Conservation (phyloP, 2,329 filamentous ascomycete genomes). For the Tolypocladium ovalisporum region DNA sequence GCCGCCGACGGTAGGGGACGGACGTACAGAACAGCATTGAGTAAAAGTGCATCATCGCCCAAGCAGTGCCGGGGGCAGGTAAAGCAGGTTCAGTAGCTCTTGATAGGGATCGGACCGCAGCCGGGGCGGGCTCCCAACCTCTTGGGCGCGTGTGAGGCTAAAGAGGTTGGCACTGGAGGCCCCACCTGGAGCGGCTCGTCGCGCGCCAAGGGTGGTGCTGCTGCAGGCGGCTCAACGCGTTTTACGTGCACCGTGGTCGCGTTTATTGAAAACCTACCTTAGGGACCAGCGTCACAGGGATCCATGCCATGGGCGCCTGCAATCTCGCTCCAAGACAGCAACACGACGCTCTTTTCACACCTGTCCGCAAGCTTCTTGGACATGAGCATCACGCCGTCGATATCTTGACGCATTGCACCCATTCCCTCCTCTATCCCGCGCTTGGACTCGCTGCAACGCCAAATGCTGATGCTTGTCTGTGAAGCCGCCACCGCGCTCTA, state of each 20-base stretch:
- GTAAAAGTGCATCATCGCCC: too few species aligned
- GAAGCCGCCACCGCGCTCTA: conserved; percentile 18
- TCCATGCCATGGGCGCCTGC: neutral
- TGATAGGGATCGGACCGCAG: too few species aligned
- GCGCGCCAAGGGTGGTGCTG: neutral
- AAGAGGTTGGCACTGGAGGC: neutral
- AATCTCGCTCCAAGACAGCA: neutral
- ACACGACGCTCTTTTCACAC: neutral
- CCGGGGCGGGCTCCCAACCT: neutral
- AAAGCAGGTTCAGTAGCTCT: neutral
- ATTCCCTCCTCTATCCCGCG: neutral
- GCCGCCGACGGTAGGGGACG: neutral
- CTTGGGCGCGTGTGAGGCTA: neutral
- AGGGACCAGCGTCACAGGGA: neutral
- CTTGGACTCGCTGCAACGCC: neutral
- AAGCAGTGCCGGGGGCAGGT: too few species aligned
- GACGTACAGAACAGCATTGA: too few species aligned
- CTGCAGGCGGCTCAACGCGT: conserved; percentile 1
- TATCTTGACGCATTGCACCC: neutral
- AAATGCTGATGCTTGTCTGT: conserved; percentile 1
- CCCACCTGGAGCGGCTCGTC: neutral
- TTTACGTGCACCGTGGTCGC: conserved; percentile 5
- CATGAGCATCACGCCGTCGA: neutral
- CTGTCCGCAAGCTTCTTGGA: neutral
- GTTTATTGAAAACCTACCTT: conserved; percentile 4